A percentile compares a stretch with the other conserved stretches of the same genome.
Evolutionary conservation across 2,329 filamentous ascomycete species (phyloP).

Genomic region (Fusarium aywerte): DNA sequence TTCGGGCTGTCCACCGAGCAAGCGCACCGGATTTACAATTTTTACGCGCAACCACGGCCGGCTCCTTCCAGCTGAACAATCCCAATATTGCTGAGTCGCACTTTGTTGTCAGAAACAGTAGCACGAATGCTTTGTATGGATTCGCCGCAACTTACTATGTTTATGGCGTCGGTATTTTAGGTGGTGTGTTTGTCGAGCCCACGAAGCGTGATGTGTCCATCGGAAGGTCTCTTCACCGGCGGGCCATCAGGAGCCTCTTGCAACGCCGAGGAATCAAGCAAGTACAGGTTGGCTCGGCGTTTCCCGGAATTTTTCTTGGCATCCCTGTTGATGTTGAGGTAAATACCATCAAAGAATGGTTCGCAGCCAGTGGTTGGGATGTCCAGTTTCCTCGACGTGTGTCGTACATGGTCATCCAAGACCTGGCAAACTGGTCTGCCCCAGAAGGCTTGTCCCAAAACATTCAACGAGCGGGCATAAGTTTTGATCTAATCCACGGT

Average conservation of each 20-base stretch:
- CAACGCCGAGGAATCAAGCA: conserved; percentile 79
- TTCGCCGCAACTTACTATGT: conserved; percentile 92
- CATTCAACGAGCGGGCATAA: conserved; percentile 76
- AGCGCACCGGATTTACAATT: conserved; percentile 75
- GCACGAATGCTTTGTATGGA: conserved; percentile 88
- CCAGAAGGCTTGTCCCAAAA: conserved; percentile 81
- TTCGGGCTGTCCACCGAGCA: conserved; percentile 75
- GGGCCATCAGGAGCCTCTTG: conserved; percentile 78
- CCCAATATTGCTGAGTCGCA: conserved; percentile 81
- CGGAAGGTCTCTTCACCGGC: conserved; percentile 86
- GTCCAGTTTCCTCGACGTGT: conserved; percentile 67
- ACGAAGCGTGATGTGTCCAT: conserved; percentile 87
- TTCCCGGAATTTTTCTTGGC: conserved; percentile 88
- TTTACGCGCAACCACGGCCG: conserved; percentile 74
- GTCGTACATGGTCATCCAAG: conserved; percentile 76
- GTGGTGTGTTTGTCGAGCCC: conserved; percentile 90
- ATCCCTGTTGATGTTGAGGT: conserved; percentile 70
- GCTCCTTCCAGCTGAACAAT: conserved; percentile 79
- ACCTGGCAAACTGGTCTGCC: conserved; percentile 77
- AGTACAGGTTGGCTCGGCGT: conserved; percentile 81
- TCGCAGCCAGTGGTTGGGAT: conserved; percentile 91
- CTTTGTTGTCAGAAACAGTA: conserved; percentile 93
- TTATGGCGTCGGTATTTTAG: conserved; percentile 78
- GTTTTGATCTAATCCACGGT: conserved; percentile 86
- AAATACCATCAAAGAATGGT: conserved; percentile 75